phyloP scores from a whole-genome alignment of 805 yeast species.

The Wickerhamiella azyma region DNA sequence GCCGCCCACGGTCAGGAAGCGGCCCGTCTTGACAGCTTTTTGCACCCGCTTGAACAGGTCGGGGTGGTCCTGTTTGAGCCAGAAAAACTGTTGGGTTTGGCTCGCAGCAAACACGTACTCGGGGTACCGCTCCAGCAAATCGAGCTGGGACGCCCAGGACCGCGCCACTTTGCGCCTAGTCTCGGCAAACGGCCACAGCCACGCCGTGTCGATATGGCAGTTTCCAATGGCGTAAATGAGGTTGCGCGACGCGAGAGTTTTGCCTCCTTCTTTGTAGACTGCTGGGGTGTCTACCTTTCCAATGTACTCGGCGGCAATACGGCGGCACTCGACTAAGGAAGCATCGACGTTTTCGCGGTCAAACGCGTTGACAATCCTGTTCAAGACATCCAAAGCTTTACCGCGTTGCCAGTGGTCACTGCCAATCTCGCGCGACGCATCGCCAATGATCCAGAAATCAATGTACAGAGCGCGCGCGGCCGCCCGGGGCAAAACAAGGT shows the following conservation, averaged over 20 bases:
- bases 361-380: slow-evolving; percentile 68
- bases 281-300: slow-evolving; percentile 57
- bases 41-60: slow-evolving; percentile 52
- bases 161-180: slow-evolving; percentile 85
- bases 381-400: slow-evolving; percentile 68
- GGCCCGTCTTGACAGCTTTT: slow-evolving; percentile 48
- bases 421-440: slow-evolving; percentile 77
- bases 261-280: slow-evolving; percentile 32
- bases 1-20: slow-evolving; percentile 87
- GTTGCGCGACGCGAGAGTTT: slow-evolving; percentile 19
- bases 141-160: slow-evolving; percentile 88
- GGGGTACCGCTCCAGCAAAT: slow-evolving; percentile 73
- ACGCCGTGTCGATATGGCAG: slow-evolving; percentile 95
- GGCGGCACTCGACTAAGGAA: slow-evolving; percentile 49
- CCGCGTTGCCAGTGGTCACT: slow-evolving; percentile 70
- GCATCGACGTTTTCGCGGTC: slow-evolving; percentile 48
- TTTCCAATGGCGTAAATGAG: slow-evolving; percentile 76
- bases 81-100: slow-evolving; percentile 89
- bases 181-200: slow-evolving; percentile 99
- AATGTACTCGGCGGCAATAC: slow-evolving; percentile 46
- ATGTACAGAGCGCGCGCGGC: slow-evolving; percentile 63
- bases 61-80: slow-evolving; percentile 84
- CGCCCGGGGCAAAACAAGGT: slow-evolving; percentile 65
- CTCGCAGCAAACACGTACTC: slow-evolving; percentile 91
- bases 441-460: slow-evolving; percentile 82